Conservation (phyloP, 371 early-diverging fungal genomes). For the Circinella umbellata region DNA sequence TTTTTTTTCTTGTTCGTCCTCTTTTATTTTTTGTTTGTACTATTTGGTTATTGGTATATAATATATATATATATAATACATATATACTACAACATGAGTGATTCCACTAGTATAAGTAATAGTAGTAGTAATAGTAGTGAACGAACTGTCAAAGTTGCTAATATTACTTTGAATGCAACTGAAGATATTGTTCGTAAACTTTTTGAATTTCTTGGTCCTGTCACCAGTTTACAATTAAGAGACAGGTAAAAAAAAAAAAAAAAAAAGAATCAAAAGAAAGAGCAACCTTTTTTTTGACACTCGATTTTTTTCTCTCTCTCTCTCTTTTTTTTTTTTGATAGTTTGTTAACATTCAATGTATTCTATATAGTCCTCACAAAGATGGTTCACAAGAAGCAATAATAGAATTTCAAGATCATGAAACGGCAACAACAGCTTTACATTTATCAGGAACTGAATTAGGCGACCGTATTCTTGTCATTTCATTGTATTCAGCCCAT, state of each 20-base stretch:
- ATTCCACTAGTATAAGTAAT: background rate
- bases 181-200: conserved; percentile 54
- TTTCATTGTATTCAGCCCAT: background rate
- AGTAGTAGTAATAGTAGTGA: background rate
- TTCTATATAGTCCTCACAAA: conserved; percentile 38
- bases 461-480: conserved; percentile 61
- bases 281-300: background rate
- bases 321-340: background rate
- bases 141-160: conserved; percentile 46
- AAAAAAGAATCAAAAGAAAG: too few relatives aligned
- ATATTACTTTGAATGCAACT: conserved; percentile 55
- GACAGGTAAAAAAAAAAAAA: conserved; percentile 23
- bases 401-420: conserved; percentile 57
- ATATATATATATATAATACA: too few relatives aligned
- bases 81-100: background rate
- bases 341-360: background rate
- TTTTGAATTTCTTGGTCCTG: conserved; percentile 55
- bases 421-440: conserved; percentile 54
- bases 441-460: conserved; percentile 71
- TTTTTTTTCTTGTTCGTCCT: too few relatives aligned
- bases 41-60: too few relatives aligned
- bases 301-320: too few relatives aligned
- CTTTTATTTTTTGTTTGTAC: too few relatives aligned
- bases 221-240: conserved; percentile 48
- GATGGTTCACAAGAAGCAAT: conserved; percentile 59